These are phyloP conservation scores for Bruguiera sexangula DNA, from an alignment of 345 rosid genomes.

Conservation along the genomic window DNA sequence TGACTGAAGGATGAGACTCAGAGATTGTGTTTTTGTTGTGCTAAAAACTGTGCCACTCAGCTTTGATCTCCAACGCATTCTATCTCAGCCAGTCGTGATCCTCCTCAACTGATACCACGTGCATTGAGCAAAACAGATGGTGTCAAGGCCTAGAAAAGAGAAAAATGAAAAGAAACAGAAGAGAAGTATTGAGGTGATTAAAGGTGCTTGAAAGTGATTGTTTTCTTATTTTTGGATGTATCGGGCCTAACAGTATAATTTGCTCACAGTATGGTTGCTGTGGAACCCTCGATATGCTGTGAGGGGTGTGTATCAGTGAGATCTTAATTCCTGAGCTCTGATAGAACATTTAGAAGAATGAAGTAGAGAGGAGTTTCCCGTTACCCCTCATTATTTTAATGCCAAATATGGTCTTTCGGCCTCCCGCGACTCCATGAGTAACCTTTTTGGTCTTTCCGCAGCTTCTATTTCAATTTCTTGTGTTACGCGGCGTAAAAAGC, in stretches of 20 bases:
- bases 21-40: slow-evolving; percentile 11
- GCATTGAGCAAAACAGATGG: slow-evolving; percentile 23
- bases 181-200: neutral
- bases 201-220: slow-evolving; percentile 14
- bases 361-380: slow-evolving; percentile 17
- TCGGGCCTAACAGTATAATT: slow-evolving; percentile 22
- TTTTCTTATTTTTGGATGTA: slow-evolving; percentile 21
- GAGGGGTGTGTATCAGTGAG: slow-evolving; percentile 26
- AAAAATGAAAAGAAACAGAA: neutral
- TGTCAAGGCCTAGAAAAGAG: neutral
- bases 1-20: slow-evolving; percentile 30
- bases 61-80: slow-evolving; percentile 26
- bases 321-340: slow-evolving; percentile 9
- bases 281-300: slow-evolving; percentile 29
- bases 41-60: neutral
- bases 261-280: slow-evolving; percentile 25
- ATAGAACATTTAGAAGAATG: slow-evolving; percentile 14
- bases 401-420: too few species aligned
- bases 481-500: too few species aligned
- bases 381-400: slow-evolving; percentile 12
- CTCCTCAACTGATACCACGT: slow-evolving; percentile 21
- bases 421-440: too few species aligned
- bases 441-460: too few species aligned
- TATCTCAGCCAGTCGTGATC: slow-evolving; percentile 14
- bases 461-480: too few species aligned